Evolutionary conservation across 495 filamentous ascomycete genomes (phyloP), one percentile per base, ranked within the genome.

Genomic region (Thermothielavioides terrestris): DNA sequence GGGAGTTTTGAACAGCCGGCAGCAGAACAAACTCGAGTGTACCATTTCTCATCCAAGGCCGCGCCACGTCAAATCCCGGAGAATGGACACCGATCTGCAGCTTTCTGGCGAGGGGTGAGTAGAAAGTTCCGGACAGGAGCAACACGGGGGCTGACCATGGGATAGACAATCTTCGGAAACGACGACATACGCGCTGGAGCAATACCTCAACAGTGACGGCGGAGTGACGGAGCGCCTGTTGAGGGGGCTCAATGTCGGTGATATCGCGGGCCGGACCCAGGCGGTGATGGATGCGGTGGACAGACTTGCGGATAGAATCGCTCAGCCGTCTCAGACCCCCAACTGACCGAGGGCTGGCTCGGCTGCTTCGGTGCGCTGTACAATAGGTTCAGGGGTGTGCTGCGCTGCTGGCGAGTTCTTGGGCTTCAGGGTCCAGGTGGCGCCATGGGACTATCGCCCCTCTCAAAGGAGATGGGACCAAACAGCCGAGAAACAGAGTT

Each of bases 91-190:
- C 18, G 28, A 2, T 4, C 21, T 50, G 14, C 39, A 49, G 9
- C 38, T 57, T 18, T 60, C 60, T 5, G 55, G 55, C 8, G 54
- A 60, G 10, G 50, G 46, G 60, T 60, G 36, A 53, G 54, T 38
- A 1, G 9, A 27, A 11, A 5, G 0, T 18, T 3, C 23, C 2
- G 42, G 23, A 18, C 0, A 15, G n/a, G 7, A 32, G 5, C 14
- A 21, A 11, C 4, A 12, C 12, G 4, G 14, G 36, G 1, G 27
- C 34, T 54, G 21, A 57, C 28, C 2, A 2, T 14, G 2, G 6
- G 8, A 22, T n/a, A 43, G 44, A 1, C 22, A 47, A 21, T 12
- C 36, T n/a, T 28, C 50, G 21, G 34, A n/a, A 23, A 37, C 14
- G 2, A 40, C 40, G 20, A 44, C 57, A 6, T 54, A 57, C 23